A percentile compares a stretch with the other conserved stretches of the same genome.
Evolutionary conservation across 2,329 filamentous ascomycete genomes (phyloP).

Genomic region (Penicillium sp.): DNA sequence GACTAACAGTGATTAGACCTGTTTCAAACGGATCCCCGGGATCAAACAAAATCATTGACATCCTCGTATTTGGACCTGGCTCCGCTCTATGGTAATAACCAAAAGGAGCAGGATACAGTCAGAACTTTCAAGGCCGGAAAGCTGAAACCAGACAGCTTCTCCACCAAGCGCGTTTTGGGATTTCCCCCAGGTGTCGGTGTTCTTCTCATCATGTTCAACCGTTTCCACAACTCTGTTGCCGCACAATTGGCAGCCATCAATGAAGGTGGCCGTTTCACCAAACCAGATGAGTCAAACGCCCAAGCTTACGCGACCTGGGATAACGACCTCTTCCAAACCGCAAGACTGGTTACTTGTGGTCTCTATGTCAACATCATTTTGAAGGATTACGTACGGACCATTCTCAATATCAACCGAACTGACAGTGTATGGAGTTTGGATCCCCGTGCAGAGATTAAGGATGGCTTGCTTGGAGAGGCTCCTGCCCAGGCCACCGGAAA

Average conservation of each 20-base stretch:
- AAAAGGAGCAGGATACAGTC: conserved; percentile 62
- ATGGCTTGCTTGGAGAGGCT: conserved; percentile 45
- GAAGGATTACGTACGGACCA: conserved; percentile 61
- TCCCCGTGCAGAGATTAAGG: conserved; percentile 59
- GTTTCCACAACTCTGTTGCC: conserved; percentile 69
- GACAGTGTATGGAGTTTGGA: conserved; percentile 63
- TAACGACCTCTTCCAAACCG: conserved; percentile 54
- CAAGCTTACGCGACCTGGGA: conserved; percentile 41
- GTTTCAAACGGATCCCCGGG: conserved; percentile 63
- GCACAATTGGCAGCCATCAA: conserved; percentile 65
- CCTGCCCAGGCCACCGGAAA: conserved; percentile 61
- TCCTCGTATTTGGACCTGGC: conserved; percentile 74
- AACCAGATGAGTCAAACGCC: conserved; percentile 38
- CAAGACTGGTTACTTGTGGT: conserved; percentile 54
- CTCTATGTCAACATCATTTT: conserved; percentile 57
- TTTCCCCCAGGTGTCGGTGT: conserved; percentile 69
- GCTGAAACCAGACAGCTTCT: conserved; percentile 69
- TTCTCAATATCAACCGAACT: conserved; percentile 60
- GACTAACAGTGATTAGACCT: conserved; percentile 48
- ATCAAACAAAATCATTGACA: conserved; percentile 64
- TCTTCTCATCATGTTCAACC: conserved; percentile 66
- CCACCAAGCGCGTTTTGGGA: conserved; percentile 62
- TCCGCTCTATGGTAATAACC: conserved; percentile 68
- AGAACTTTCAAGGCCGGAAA: conserved; percentile 65
- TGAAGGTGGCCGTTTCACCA: conserved; percentile 67